Percentiles rank a stretch among this genome's conserved stretches.
phyloP scores from a whole-genome alignment of 1,284 basidiomycete genomes.

The Ceratobasidium sp. region DNA sequence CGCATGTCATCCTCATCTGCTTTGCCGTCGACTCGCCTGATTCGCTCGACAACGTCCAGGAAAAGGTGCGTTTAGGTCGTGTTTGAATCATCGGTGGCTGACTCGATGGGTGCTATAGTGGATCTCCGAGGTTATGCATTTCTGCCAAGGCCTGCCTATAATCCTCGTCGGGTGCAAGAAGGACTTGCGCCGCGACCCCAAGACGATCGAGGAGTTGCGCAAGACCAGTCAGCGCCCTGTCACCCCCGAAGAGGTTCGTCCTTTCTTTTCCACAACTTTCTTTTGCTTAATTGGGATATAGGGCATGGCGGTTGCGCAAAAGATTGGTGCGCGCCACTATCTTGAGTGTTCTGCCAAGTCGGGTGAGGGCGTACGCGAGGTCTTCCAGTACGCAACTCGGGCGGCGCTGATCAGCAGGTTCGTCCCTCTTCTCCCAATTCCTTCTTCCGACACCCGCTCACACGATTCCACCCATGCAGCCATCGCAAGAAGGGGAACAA shows the following conservation, averaged over 20 bases:
- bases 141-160: constrained; percentile 88
- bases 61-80: constrained; percentile 74
- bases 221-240: constrained; percentile 87
- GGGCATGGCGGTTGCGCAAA: constrained; percentile 88
- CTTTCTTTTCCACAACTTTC: constrained; percentile 22
- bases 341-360: constrained; percentile 92
- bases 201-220: constrained; percentile 83
- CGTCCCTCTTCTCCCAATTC: constrained; percentile 6
- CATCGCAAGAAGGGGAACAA: constrained; percentile 57
- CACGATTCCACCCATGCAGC: neutral
- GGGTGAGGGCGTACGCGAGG: constrained; percentile 90
- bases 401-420: constrained; percentile 73
- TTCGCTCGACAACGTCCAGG: constrained; percentile 94
- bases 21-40: constrained; percentile 94
- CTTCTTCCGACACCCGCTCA: neutral
- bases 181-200: constrained; percentile 83
- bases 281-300: constrained; percentile 54
- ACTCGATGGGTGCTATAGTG: constrained; percentile 65
- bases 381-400: constrained; percentile 90
- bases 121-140: constrained; percentile 95
- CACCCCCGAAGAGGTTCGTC: constrained; percentile 75
- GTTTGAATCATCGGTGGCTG: neutral
- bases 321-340: constrained; percentile 90
- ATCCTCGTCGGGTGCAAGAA: constrained; percentile 95
- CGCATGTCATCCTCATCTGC: constrained; percentile 93